Base-by-base conservation (phyloP, 2,329 filamentous ascomycete species). In the Verticillium isaacii region DNA sequence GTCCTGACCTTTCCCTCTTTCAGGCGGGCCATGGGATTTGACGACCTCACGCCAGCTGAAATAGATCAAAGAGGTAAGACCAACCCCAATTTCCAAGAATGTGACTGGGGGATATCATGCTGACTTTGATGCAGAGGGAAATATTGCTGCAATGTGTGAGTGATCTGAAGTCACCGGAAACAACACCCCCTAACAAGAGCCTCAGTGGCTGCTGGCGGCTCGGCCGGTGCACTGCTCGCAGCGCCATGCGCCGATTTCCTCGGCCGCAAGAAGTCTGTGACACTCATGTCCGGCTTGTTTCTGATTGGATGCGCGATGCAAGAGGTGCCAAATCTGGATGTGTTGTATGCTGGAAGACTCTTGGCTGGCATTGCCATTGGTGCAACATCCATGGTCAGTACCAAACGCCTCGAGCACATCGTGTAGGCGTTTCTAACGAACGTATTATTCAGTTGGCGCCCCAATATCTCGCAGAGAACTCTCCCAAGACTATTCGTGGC, bases 401-500 rank as follows among this genome's bases (percentile, higher is more conserved):
- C 4, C 45, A 41, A 41, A 5, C 37, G 6, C 37, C 29, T 29
- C 5, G 5, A 29, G 29, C 29, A 29, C 5, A 29, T 29, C 6
- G 29, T 29, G 29, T 29, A 3, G 5, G 29, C 5, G 29, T 29
- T 6, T 29, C 29, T 29, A 5, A 29, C 29, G 5, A 5, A 6
- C 5, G 29, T 5, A 29, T 29, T 3, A 3, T 5, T 11, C 23
- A 65, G 71, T 60, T 78, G 52, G 74, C 74, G 1, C 77, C 77
- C 9, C 72, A 77, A 32, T 79, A 74, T 61, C 69, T 78, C 1
- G 72, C 74, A 1, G 77, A 79, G 61, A 77, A 75, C 58, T 71
- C 73, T 0, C 77, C 76, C 3, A 77, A 75, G 58, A 73, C 73
- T 8, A 69, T 78, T 17, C 72, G 75, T 59, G 77, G 76, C 0